A percentile compares a stretch with the other conserved stretches of the same genome.
These are phyloP conservation scores for Xylaria intraflava DNA, from an alignment of 495 filamentous ascomycete genomes.

Conservation along the genomic window DNA sequence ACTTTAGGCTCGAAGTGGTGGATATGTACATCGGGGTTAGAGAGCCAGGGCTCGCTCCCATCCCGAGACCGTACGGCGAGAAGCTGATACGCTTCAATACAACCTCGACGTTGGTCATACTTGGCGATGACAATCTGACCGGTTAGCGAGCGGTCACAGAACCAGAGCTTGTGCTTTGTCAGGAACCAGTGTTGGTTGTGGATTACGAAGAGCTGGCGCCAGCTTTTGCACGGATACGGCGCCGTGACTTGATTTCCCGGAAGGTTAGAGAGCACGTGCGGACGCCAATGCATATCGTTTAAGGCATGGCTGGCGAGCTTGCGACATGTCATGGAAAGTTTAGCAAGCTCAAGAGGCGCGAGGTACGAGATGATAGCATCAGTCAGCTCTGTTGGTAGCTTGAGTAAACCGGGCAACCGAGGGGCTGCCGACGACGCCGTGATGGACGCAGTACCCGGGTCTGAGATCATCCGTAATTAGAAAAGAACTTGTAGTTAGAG, in stretches of 20 bases:
- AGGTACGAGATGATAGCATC: conserved; percentile 56
- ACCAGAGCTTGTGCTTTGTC: conserved; percentile 74
- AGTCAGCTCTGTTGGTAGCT: conserved; percentile 55
- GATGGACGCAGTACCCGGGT: neutral
- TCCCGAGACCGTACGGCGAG: conserved; percentile 52
- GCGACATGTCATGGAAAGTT: conserved; percentile 50
- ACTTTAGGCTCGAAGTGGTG: conserved; percentile 64
- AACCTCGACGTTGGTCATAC: conserved; percentile 63
- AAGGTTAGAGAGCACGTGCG: conserved; percentile 54
- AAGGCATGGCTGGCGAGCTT: conserved; percentile 43
- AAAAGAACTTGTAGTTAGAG: neutral
- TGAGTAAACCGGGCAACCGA: neutral
- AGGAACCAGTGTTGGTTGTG: conserved; percentile 85
- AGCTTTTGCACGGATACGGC: conserved; percentile 53
- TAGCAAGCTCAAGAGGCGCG: conserved; percentile 48
- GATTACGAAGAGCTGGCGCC: conserved; percentile 60
- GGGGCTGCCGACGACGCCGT: neutral
- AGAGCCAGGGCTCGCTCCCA: conserved; percentile 54
- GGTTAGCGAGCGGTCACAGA: conserved; percentile 60
- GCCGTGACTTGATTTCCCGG: conserved; percentile 47
- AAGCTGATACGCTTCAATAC: conserved; percentile 77
- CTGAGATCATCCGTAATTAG: neutral
- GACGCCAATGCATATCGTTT: conserved; percentile 58
- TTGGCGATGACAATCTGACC: conserved; percentile 67
- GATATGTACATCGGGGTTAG: conserved; percentile 63